Evolutionary conservation across 305 asterid genomes (phyloP), one percentile per base, ranked within the genome.

Genomic region (Fraxinus velutina): DNA sequence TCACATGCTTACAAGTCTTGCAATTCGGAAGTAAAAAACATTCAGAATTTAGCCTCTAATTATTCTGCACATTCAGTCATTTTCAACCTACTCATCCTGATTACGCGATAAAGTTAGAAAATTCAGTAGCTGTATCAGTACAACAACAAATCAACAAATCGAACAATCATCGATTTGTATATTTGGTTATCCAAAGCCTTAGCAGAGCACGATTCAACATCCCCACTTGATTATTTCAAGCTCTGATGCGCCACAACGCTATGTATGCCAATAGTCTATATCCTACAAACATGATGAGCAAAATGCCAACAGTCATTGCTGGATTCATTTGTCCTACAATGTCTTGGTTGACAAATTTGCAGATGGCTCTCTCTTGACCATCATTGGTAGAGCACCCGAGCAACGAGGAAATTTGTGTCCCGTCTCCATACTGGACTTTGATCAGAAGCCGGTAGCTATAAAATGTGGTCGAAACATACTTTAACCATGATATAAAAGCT

Each of bases 391-490:
- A 84, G 84, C 92, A 89, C 7, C 87, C 83, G 70, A 89, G 83
- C 81, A 87, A 57, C 12, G 87, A 84, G 15, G 87, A 86, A 12
- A 89, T 81, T 29, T 32, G 84, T 52, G 47, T 30, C n/a, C 92
- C 92, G 37, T 83, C 78, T 19, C 92, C 92, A 60, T 84, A 89
- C 34, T 89, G 92, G 13, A 89, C 80, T 19, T 78, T 44, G 32
- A 89, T 86, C 15, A 89, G 82, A n/a, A 89, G 82, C 50, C 81
- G 79, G 70, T 89, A 89, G 33, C 85, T 22, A 77, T 89, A 89
- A 77, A 87, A 89, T 24, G 92, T 89, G 42, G 87, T 82, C 13
- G 92, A 89, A 30, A 84, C 80, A 86, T 89, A 89, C 90, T 87
- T 89, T 1, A 87, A 55, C 92, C 92, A 89, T 13, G 85, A 80